Conservation (phyloP, 2,329 filamentous ascomycete genomes). For the Acrocalymma vagum region DNA sequence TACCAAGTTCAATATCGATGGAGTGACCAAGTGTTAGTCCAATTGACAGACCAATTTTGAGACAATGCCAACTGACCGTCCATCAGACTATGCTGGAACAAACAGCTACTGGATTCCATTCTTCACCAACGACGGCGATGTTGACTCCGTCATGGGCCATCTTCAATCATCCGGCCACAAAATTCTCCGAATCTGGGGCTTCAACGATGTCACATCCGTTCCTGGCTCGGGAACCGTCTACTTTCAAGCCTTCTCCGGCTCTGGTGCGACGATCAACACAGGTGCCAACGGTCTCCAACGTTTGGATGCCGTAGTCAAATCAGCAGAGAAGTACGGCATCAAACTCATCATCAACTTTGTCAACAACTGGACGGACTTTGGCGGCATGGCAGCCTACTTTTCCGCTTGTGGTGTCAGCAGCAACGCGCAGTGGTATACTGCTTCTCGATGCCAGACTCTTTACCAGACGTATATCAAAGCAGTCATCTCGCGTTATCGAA, state of each 20-base stretch:
- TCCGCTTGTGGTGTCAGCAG: conserved; percentile 61
- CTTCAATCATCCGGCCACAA: conserved; percentile 62
- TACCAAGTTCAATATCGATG: conserved; percentile 45
- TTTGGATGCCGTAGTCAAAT: conserved; percentile 69
- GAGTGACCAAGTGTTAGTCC: conserved; percentile 39
- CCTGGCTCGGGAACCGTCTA: conserved; percentile 57
- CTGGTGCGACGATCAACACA: conserved; percentile 67
- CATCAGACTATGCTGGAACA: conserved; percentile 60
- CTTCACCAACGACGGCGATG: conserved; percentile 61
- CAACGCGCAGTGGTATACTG: conserved; percentile 66
- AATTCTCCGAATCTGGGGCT: conserved; percentile 69
- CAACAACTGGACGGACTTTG: conserved; percentile 76
- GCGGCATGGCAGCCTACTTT: conserved; percentile 68
- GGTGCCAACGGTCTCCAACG: conserved; percentile 69
- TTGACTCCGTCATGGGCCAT: conserved; percentile 59
- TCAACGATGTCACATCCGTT: conserved; percentile 64
- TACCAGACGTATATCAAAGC: conserved; percentile 70
- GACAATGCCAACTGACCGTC: conserved; percentile 3
- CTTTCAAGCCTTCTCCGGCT: conserved; percentile 63
- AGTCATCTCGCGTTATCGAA: conserved; percentile 67
- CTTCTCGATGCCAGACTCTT: conserved; percentile 54
- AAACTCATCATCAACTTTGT: conserved; percentile 73
- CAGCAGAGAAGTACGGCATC: conserved; percentile 66
- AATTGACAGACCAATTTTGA: neutral
- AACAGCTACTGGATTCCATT: conserved; percentile 67